A percentile compares a stretch with the other conserved stretches of the same genome.
Conservation (phyloP, 2,329 filamentous ascomycete species). For the Colletotrichum godetiae region DNA sequence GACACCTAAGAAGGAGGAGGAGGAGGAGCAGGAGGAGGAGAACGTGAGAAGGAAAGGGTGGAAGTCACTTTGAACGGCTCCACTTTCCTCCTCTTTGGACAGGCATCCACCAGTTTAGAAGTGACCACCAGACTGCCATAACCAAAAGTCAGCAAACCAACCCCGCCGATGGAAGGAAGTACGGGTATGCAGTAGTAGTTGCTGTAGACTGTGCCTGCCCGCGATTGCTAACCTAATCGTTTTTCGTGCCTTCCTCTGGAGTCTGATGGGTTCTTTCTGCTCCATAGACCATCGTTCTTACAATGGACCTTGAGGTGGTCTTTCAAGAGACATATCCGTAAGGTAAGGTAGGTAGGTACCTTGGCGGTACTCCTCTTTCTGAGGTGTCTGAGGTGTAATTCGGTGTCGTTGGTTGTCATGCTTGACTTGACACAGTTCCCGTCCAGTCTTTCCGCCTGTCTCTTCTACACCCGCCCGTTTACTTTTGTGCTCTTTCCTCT, state of each 20-base stretch:
- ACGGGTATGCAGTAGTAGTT: no score
- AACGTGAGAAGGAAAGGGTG: not conserved
- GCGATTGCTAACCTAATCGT: no score
- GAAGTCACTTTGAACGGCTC: slow-evolving; percentile 2
- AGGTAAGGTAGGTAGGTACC: not conserved
- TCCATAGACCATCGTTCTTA: not conserved
- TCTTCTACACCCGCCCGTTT: slow-evolving; percentile 2
- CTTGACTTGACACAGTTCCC: not conserved
- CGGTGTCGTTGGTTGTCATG: not conserved
- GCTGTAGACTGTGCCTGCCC: not conserved
- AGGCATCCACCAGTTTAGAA: not conserved
- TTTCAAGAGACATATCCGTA: not conserved
- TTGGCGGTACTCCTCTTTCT: not conserved
- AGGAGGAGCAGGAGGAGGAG: not conserved
- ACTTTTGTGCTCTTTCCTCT: not conserved
- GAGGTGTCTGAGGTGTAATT: not conserved
- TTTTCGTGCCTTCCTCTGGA: not conserved
- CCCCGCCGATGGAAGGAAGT: not conserved
- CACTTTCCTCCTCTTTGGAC: slow-evolving; percentile 34
- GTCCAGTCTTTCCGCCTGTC: slow-evolving; percentile 1
- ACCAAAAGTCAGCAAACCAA: not conserved
- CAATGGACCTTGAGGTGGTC: not conserved
- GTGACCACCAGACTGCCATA: not conserved
- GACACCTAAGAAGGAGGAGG: not conserved
- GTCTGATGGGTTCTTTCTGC: not conserved